Conservation (phyloP, 1,284 basidiomycete species). For the Exobasidium rhododendri region DNA sequence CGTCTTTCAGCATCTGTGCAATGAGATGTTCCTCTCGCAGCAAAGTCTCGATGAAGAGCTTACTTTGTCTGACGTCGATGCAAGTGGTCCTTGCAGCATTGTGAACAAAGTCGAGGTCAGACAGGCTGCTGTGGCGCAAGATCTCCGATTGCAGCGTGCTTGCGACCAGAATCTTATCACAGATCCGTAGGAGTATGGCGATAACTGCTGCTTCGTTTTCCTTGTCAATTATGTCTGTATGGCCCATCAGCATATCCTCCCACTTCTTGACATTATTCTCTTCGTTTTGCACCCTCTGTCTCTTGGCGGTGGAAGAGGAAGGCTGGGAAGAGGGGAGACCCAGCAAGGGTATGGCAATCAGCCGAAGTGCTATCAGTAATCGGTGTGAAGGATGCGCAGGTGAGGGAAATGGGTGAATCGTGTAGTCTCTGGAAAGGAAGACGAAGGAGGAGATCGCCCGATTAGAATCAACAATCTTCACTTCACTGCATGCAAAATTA, state of each 20-base stretch:
- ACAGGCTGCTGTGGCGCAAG: not conserved
- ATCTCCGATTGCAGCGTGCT: not conserved
- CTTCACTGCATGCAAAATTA: not conserved
- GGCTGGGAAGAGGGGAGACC: no score
- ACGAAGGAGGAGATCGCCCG: not conserved
- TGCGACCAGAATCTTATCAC: not conserved
- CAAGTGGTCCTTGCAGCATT: not conserved
- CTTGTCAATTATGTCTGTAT: constrained; percentile 21
- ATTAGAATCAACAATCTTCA: not conserved
- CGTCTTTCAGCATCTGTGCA: not conserved
- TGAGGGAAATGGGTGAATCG: constrained; percentile 36
- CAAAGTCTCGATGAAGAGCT: not conserved
- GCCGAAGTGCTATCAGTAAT: constrained; percentile 36
- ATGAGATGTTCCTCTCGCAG: not conserved
- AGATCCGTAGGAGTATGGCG: constrained; percentile 1
- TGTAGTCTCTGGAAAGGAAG: constrained; percentile 38
- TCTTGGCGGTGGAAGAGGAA: constrained; percentile 7
- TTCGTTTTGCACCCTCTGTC: not conserved
- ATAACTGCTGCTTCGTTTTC: constrained; percentile 29
- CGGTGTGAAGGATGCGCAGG: constrained; percentile 49
- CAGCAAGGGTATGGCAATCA: constrained; percentile 28
- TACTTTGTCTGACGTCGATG: not conserved
- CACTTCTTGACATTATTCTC: constrained; percentile 23
- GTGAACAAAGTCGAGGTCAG: not conserved
- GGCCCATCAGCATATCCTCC: constrained; percentile 32